These are phyloP conservation scores for Xylaria sp. DNA, from an alignment of 2,329 filamentous ascomycete species.

Conservation along the genomic window DNA sequence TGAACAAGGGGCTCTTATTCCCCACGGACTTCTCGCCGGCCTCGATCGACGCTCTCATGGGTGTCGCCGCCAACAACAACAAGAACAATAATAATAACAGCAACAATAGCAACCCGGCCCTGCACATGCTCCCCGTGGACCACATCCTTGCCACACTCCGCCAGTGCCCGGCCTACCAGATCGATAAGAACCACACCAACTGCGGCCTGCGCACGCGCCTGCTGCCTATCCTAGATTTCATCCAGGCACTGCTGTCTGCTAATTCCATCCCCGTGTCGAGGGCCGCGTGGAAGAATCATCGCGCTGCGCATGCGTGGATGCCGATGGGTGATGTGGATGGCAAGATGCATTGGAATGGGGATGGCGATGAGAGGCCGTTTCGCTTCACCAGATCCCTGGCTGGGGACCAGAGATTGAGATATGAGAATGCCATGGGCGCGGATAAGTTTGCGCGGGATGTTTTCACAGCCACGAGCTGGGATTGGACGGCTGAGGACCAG, in stretches of 20 bases:
- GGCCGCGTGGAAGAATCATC: constrained; percentile 59
- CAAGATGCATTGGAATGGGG: constrained; percentile 35
- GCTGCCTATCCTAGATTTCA: constrained; percentile 72
- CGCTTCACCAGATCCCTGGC: constrained; percentile 63
- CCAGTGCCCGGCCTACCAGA: constrained; percentile 77
- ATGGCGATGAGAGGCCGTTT: constrained; percentile 51
- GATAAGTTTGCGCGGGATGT: constrained; percentile 63
- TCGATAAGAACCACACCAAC: constrained; percentile 78
- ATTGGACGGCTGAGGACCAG: constrained; percentile 66
- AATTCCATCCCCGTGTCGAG: constrained; percentile 57
- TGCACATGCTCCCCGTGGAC: constrained; percentile 65
- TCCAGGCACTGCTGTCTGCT: constrained; percentile 67
- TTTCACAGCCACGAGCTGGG: constrained; percentile 68
- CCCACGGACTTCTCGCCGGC: constrained; percentile 66
- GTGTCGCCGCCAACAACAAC: too few relatives aligned
- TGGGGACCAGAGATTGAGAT: constrained; percentile 61
- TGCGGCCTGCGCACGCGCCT: constrained; percentile 76
- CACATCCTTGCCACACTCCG: constrained; percentile 69
- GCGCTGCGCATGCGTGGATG: constrained; percentile 56
- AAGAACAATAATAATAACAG: too few relatives aligned
- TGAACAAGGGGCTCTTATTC: constrained; percentile 68
- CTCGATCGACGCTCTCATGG: constrained; percentile 57
- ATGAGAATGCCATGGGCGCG: constrained; percentile 60
- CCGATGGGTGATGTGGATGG: constrained; percentile 40
- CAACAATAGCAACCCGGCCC: constrained; percentile 56